A percentile compares a stretch with the other conserved stretches of the same genome.
Conservation (phyloP, 768 basidiomycete genomes). For the Erythrobasidium yunnanense region DNA sequence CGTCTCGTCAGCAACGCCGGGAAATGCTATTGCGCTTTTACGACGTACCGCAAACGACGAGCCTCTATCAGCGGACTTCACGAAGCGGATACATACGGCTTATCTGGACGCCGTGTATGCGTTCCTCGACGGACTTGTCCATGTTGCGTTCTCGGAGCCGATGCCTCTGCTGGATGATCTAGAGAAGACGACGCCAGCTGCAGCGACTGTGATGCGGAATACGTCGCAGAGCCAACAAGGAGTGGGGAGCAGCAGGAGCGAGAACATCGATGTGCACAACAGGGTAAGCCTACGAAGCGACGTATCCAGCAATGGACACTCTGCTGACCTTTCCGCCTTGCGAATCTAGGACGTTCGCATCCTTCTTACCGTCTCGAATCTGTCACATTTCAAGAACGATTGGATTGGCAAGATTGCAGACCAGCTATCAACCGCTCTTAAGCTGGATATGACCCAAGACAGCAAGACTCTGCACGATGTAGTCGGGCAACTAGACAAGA, state of each 20-base stretch:
- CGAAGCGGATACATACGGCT: conserved; percentile 64
- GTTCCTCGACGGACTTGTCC: conserved; percentile 73
- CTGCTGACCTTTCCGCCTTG: too few relatives aligned
- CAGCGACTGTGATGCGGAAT: conserved; percentile 3
- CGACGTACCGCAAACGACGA: not conserved
- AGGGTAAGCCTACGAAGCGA: conserved; percentile 26
- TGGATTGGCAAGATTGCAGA: conserved; percentile 68
- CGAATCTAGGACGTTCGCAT: conserved; percentile 86
- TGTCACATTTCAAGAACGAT: conserved; percentile 59
- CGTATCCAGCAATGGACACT: too few relatives aligned
- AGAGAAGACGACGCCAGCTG: not conserved
- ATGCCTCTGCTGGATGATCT: not conserved
- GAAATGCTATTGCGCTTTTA: not conserved
- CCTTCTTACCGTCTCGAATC: conserved; percentile 78
- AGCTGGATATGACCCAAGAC: conserved; percentile 60
- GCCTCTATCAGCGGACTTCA: conserved; percentile 53
- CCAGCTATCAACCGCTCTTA: conserved; percentile 67
- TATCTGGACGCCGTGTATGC: conserved; percentile 77
- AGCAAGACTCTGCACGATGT: conserved; percentile 67
- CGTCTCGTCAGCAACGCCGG: conserved; percentile 30
- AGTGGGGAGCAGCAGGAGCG: conserved; percentile 28
- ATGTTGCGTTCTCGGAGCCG: conserved; percentile 53
- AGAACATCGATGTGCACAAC: conserved; percentile 32
- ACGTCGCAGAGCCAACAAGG: conserved; percentile 30
- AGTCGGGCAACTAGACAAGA: conserved; percentile 72